Conservation (phyloP, 2,329 filamentous ascomycete species). For the Monosporascus ibericus region DNA sequence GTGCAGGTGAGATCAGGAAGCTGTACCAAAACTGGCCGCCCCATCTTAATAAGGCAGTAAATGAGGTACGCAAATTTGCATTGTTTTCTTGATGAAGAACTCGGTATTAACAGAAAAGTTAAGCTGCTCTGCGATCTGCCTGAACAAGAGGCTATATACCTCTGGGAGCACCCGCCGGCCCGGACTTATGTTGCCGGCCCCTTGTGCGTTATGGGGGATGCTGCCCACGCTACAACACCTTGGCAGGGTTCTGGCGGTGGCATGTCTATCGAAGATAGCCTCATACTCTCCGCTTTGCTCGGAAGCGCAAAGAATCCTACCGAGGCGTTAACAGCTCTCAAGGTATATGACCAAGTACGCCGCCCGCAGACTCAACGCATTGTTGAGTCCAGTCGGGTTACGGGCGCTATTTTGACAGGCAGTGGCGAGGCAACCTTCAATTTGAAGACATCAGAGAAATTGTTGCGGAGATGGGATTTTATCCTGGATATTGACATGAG, state of each 20-base stretch:
- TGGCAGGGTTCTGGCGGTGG: conserved; percentile 17
- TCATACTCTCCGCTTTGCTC: conserved; percentile 14
- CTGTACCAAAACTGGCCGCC: conserved; percentile 15
- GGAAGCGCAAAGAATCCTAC: conserved; percentile 5
- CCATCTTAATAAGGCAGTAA: conserved; percentile 13
- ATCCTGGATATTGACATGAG: conserved; percentile 15
- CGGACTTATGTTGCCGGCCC: conserved; percentile 13
- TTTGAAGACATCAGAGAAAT: conserved; percentile 1
- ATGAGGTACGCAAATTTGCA: conserved; percentile 10
- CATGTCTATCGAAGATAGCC: conserved; percentile 19
- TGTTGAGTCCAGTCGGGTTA: conserved; percentile 14
- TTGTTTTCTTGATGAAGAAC: not conserved
- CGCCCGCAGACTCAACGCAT: conserved; percentile 17
- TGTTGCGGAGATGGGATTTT: conserved; percentile 14
- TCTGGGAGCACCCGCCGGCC: conserved; percentile 18
- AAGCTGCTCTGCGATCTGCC: conserved; percentile 16
- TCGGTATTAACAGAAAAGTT: not conserved
- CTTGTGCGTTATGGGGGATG: conserved; percentile 13
- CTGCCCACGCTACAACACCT: conserved; percentile 13
- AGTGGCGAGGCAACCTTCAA: conserved; percentile 3
- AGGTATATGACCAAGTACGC: conserved; percentile 12
- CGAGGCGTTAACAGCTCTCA: conserved; percentile 11
- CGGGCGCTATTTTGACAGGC: conserved; percentile 10
- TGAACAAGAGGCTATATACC: conserved; percentile 14
- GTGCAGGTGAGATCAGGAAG: conserved; percentile 11